phyloP scores from a whole-genome alignment of 2,329 filamentous ascomycete genomes.

The Epichloe bromicola region DNA sequence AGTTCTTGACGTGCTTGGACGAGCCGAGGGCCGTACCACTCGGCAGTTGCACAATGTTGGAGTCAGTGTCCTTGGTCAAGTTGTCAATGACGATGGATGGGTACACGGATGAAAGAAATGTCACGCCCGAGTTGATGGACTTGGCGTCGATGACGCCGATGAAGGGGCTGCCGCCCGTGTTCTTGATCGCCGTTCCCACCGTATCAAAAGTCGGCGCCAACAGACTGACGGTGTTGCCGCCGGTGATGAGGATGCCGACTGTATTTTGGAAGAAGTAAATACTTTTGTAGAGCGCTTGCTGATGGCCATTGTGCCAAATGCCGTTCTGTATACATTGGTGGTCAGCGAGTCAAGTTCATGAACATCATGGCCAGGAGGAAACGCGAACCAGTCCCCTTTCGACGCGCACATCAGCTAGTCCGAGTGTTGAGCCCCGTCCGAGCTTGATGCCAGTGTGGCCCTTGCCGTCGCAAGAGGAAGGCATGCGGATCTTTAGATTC shows the following conservation, averaged over 20 bases:
- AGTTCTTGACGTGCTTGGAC: slow-evolving; percentile 24
- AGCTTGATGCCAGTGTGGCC: slow-evolving; percentile 30
- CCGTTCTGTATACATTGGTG: slow-evolving; percentile 22
- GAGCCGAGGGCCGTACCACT: slow-evolving; percentile 18
- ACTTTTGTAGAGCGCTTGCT: slow-evolving; percentile 30
- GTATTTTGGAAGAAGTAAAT: slow-evolving; percentile 31
- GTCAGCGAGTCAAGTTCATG: neutral
- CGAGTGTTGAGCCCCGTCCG: slow-evolving; percentile 27
- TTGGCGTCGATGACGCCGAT: slow-evolving; percentile 27
- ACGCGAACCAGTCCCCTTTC: slow-evolving; percentile 17
- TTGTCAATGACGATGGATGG: slow-evolving; percentile 32
- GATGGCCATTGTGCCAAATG: slow-evolving; percentile 29
- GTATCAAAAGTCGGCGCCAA: slow-evolving; percentile 27
- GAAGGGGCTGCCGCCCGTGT: slow-evolving; percentile 25
- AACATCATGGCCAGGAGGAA: neutral
- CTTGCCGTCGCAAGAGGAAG: slow-evolving; percentile 18
- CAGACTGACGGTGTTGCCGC: slow-evolving; percentile 26
- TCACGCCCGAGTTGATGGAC: slow-evolving; percentile 28
- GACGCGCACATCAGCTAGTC: slow-evolving; percentile 26
- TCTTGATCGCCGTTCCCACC: slow-evolving; percentile 22
- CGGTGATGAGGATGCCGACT: slow-evolving; percentile 18
- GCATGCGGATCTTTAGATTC: slow-evolving; percentile 30
- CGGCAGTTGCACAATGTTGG: slow-evolving; percentile 21
- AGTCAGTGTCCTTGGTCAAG: slow-evolving; percentile 25
- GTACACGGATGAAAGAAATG: slow-evolving; percentile 22